A percentile compares a stretch with the other conserved stretches of the same genome.
Evolutionary conservation across 1,284 basidiomycete species (phyloP).

Genomic region (Trametes pubescens): DNA sequence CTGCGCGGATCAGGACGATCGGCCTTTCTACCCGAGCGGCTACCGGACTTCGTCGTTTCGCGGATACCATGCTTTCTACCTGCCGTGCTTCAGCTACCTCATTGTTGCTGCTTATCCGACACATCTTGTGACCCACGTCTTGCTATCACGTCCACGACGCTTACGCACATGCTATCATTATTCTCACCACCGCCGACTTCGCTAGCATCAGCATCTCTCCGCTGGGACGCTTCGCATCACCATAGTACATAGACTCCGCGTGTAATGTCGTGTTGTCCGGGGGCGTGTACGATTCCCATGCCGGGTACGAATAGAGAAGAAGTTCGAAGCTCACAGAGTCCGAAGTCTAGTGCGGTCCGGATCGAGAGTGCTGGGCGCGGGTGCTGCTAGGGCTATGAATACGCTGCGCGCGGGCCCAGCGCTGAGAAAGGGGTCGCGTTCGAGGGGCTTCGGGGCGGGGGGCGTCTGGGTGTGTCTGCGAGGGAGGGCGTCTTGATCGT

Average conservation of each 20-base stretch:
- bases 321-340: too few species aligned
- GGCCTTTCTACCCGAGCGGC: neutral
- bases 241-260: constrained; percentile 24
- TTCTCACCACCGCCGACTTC: constrained; percentile 5
- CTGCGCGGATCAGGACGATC: neutral
- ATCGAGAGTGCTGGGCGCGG: too few species aligned
- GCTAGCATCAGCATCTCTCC: neutral
- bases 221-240: constrained; percentile 13
- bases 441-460: too few species aligned
- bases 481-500: too few species aligned
- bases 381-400: too few species aligned
- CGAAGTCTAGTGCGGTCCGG: too few species aligned
- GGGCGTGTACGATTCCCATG: constrained; percentile 26
- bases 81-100: too few species aligned
- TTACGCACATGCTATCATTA: constrained; percentile 15
- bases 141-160: neutral
- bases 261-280: constrained; percentile 26
- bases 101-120: neutral
- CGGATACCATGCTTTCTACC: too few species aligned
- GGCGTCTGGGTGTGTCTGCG: too few species aligned
- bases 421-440: too few species aligned
- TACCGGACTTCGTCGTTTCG: neutral
- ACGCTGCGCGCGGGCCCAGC: too few species aligned
- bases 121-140: neutral
- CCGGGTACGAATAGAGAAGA: neutral